phyloP scores from a whole-genome alignment of 2,329 filamentous ascomycete species.

The Claviceps citrina region DNA sequence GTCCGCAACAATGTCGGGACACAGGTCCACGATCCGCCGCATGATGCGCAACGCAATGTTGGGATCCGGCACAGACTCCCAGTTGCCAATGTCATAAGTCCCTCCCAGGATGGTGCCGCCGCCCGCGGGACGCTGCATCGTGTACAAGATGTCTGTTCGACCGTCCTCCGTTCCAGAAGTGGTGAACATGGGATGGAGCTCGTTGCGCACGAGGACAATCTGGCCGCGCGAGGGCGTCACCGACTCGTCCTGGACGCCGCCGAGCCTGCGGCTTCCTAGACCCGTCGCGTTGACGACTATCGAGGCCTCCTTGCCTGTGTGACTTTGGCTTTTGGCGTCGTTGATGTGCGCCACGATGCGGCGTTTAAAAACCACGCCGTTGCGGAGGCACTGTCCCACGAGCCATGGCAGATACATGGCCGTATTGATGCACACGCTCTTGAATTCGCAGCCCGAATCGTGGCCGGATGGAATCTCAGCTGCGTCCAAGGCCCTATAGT shows the following conservation, averaged over 20 bases:
- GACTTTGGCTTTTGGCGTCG: slow-evolving; percentile 41
- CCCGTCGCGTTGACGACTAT: slow-evolving; percentile 78
- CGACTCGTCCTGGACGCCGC: slow-evolving; percentile 61
- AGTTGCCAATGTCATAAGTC: slow-evolving; percentile 63
- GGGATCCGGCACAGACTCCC: slow-evolving; percentile 65
- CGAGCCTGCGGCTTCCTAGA: slow-evolving; percentile 56
- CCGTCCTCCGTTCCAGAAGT: slow-evolving; percentile 61
- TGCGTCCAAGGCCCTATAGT: slow-evolving; percentile 48
- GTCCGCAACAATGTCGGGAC: slow-evolving; percentile 49
- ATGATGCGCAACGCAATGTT: slow-evolving; percentile 73
- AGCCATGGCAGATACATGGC: slow-evolving; percentile 80
- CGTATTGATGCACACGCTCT: slow-evolving; percentile 82
- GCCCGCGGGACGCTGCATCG: slow-evolving; percentile 66
- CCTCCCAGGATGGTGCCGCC: slow-evolving; percentile 81
- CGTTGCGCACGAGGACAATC: slow-evolving; percentile 69
- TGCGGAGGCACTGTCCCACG: slow-evolving; percentile 59
- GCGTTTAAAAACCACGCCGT: slow-evolving; percentile 54
- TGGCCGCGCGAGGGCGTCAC: slow-evolving; percentile 71
- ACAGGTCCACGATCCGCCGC: slow-evolving; percentile 52
- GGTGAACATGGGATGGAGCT: slow-evolving; percentile 52
- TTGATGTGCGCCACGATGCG: slow-evolving; percentile 51
- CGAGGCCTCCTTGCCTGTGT: slow-evolving; percentile 43
- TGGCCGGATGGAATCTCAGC: slow-evolving; percentile 46
- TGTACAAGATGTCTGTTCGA: slow-evolving; percentile 56
- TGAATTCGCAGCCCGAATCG: slow-evolving; percentile 61